Percentiles rank a stretch among this genome's conserved stretches.
Evolutionary conservation across 306 rosid species (phyloP).

Genomic region (Sphenostylis stenocarpa): DNA sequence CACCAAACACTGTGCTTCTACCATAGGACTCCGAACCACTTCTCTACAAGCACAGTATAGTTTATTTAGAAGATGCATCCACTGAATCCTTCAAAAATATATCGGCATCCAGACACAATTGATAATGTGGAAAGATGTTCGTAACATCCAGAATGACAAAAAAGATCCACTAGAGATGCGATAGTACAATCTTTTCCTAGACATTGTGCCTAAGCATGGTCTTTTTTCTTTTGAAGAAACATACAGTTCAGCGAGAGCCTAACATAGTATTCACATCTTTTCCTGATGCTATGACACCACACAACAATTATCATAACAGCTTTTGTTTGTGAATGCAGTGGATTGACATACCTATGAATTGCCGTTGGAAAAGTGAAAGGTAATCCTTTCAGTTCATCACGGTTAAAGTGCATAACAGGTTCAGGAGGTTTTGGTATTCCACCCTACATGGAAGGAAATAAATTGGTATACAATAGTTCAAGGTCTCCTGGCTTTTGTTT

Average conservation of each 20-base stretch:
- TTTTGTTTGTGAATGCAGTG: slow-evolving; percentile 27
- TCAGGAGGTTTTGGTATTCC: slow-evolving; percentile 87
- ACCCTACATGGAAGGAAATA: slow-evolving; percentile 61
- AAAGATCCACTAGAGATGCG: slow-evolving; percentile 19
- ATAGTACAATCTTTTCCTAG: slow-evolving; percentile 24
- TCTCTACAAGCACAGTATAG: slow-evolving; percentile 62
- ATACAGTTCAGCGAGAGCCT: slow-evolving; percentile 8
- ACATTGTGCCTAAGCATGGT: not conserved
- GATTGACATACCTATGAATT: slow-evolving; percentile 55
- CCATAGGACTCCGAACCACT: slow-evolving; percentile 92
- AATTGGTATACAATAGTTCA: slow-evolving; percentile 27
- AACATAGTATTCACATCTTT: slow-evolving; percentile 3
- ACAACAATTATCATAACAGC: not conserved
- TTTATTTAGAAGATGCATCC: slow-evolving; percentile 39
- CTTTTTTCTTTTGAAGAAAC: not conserved
- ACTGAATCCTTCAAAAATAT: slow-evolving; percentile 26
- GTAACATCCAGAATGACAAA: slow-evolving; percentile 24
- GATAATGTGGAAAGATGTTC: slow-evolving; percentile 2
- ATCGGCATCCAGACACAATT: slow-evolving; percentile 15
- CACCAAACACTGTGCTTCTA: slow-evolving; percentile 94
- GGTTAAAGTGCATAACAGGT: slow-evolving; percentile 69
- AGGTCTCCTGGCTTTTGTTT: slow-evolving; percentile 22
- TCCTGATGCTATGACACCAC: not conserved
- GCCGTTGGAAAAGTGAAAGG: slow-evolving; percentile 81
- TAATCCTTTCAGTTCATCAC: slow-evolving; percentile 83